Base-by-base conservation (phyloP, 208 protist genomes). In the Paratrypanosoma confusum region DNA sequence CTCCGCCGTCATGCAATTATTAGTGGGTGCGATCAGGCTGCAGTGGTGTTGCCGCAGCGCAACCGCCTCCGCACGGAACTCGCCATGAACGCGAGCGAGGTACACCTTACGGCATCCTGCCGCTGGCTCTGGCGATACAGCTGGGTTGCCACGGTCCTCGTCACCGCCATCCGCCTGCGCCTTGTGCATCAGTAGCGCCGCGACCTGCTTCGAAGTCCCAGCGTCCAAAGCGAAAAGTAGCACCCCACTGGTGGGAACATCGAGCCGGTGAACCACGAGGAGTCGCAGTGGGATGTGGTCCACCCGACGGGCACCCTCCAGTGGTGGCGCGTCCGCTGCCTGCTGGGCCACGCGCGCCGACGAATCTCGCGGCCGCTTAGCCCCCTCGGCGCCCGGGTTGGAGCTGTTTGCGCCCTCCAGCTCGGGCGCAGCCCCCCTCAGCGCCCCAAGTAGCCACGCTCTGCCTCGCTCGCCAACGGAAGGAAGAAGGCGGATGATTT, bases 191-290 rank as follows among this genome's bases (percentile, higher is more conserved):
- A 86, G 53, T 6, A 67, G 37, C 16, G 43, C 52, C 0, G 81
- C 61, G 18, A 63, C 71, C 14, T 54, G 41, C 1, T 69, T 57
- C 4, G 81, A 73, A 14, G 58, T 61, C 1, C 38, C 35, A 20
- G 53, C 58, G 44, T 82, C 61, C 2, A 91, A 50, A 1, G 57
- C 79, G 25, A 89, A 93, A 5, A 90, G 29, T 1, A 93, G 60
- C 8, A 95, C 75, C 23, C 87, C 87, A 48, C 81, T 90, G 18
- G 87, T 95, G 3, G 69, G 69, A 0, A 64, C 73, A 40, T 95
- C 87, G 2, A 95, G 62, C 0, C 87, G 71, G 42, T 95, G 87
- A 31, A 90, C 81, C 0, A 88, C 82, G 40, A 69, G 74, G 1
- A 59, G 38, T 34, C 70, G 67, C 23, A 79, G 35, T 0, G 33